phyloP scores from a whole-genome alignment of 169 alveolate genomes.

The Eimeria sp. region DNA sequence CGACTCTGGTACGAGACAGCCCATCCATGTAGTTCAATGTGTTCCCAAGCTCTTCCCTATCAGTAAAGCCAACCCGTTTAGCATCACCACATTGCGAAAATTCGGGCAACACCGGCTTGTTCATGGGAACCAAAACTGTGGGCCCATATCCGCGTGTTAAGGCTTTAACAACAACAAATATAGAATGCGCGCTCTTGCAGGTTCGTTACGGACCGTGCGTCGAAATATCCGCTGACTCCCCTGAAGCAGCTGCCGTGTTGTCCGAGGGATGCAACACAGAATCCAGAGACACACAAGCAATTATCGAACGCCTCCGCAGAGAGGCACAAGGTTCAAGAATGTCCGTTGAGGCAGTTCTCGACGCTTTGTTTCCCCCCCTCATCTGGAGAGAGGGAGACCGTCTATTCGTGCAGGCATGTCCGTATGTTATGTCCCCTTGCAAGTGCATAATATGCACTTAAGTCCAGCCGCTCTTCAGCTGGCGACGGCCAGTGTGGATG shows the following conservation, averaged over 20 bases:
- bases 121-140: neutral
- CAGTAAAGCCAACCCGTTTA: neutral
- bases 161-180: neutral
- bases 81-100: neutral
- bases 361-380: constrained; percentile 74
- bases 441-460: neutral
- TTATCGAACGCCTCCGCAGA: constrained; percentile 33
- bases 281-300: constrained; percentile 9
- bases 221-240: constrained; percentile 40
- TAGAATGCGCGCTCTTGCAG: neutral
- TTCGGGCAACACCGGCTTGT: neutral
- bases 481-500: neutral
- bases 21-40: neutral
- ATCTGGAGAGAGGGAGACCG: constrained; percentile 70
- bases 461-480: too few species aligned
- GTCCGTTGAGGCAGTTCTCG: constrained; percentile 68
- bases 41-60: neutral
- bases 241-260: constrained; percentile 24
- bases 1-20: constrained; percentile 9
- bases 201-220: constrained; percentile 71
- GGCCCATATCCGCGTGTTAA: neutral
- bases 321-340: constrained; percentile 64
- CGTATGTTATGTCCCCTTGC: neutral
- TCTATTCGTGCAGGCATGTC: constrained; percentile 65
- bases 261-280: constrained; percentile 28